Evolutionary conservation across 306 rosid species (phyloP), one percentile per base, ranked within the genome.

Genomic region (Fragaria ananassa): DNA sequence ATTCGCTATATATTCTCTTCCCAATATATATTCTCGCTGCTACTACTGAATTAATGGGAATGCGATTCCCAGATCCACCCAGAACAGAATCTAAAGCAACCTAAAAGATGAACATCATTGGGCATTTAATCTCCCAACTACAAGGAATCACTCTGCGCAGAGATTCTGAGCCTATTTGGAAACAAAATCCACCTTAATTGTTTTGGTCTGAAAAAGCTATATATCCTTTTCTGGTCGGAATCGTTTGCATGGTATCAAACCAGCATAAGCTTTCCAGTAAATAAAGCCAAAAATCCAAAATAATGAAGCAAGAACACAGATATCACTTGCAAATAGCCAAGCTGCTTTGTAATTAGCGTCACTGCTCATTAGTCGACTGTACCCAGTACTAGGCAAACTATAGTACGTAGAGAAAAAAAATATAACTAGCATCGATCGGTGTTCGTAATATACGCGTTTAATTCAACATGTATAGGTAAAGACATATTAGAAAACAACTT

Each of bases 51-150:
- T 62, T 17, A n/a, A 42, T 17, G 72, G 70, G 89, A 83, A 88
- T 83, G 68, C 27, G 86, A 83, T 88, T 77, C 87, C 73, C 75
- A 21, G 51, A 69, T 63, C 76, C 84, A 80, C 35, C 74, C 15
- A 70, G 44, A 27, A 45, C 21, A 21, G 34, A 14, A 63, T 12
- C 19, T 6, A 62, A 62, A 31, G n/a, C 4, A 27, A 14, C 18
- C 60, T 4, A 47, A 17, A 39, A 72, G 56, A 39, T 56, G 75
- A 77, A 72, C 58, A 23, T 61, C 47, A 15, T 45, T 45, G 25
- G 42, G 66, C 37, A 74, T 60, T 64, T 60, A 60, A 27, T 13
- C 46, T 65, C 46, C 71, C 78, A 31, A 57, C 69, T 34, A 54
- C 15, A 42, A 58, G 68, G 41, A 68, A 44, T 68, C 53, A 64